Conservation (phyloP, 139 green algal genomes). For the Zygnema cylindricum region DNA sequence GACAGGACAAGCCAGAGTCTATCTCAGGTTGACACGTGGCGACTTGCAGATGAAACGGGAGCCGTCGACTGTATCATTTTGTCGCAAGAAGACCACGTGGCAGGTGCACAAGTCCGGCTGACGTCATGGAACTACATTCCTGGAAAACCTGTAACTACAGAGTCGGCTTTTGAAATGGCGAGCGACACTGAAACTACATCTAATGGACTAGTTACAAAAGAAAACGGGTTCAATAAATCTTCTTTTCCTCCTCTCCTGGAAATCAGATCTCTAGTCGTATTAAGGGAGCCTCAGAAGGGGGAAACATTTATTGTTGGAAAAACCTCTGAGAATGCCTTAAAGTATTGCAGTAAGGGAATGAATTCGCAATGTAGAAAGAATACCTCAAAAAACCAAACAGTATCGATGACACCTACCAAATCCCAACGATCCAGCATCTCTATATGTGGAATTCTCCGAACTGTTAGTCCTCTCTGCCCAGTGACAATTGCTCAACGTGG, state of each 20-base stretch:
- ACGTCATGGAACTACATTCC: background rate
- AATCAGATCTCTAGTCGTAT: background rate
- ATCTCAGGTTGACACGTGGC: background rate
- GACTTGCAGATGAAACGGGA: background rate
- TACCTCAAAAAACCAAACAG: no score
- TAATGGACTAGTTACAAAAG: no score
- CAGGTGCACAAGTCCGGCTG: background rate
- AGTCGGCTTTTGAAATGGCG: no score
- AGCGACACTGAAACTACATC: no score
- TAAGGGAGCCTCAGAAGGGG: background rate
- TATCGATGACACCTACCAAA: no score
- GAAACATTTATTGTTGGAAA: no score
- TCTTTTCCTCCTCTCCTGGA: background rate
- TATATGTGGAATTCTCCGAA: background rate
- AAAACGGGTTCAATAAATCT: no score
- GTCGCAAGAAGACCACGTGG: background rate
- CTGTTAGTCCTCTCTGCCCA: background rate
- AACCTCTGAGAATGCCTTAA: no score
- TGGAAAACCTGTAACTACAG: background rate
- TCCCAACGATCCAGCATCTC: background rate
- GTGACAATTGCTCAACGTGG: no score
- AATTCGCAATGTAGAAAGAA: no score
- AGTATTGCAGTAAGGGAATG: no score
- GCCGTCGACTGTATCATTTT: background rate
- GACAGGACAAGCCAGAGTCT: background rate